Evolutionary conservation across 140 eudicot genomes (phyloP), one percentile per base, ranked within the genome.

Genomic region (Flaveria floridana): DNA sequence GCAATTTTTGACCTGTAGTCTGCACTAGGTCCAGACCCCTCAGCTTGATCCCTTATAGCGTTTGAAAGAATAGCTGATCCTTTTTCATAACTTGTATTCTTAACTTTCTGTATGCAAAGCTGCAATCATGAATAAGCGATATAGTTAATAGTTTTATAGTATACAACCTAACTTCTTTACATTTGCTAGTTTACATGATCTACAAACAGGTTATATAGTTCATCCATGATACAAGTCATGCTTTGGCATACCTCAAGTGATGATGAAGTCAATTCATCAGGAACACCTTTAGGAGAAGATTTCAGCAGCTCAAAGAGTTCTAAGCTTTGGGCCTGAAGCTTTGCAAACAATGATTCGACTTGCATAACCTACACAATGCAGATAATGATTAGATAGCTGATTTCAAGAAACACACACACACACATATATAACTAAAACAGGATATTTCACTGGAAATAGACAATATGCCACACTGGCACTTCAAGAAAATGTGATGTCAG

Each of bases 211-310:
- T 5, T 6, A 55, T 55, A 28, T 25, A 39, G 48, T 30, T 71
- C 20, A 37, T 34, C 0, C 19, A n/a, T 68, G 44, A 34, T 39
- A 1, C 14, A 9, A 46, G 39, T 66, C 42, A n/a, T 10, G 37
- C 56, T 41, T 57, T 58, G 19, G 53, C 30, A 58, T 86, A 93
- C 98, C 98, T 93, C 97, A 48, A 90, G 88, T 65, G 96, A 86
- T 65, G 89, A 71, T 47, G 85, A 77, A 85, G 76, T 78, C 57
- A 90, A 57, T 74, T 85, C 97, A 77, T 57, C 73, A 42, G 91
- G 87, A 21, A 87, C 84, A 57, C 76, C 52, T 18, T 81, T 82
- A 55, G 83, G 69, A 76, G 84, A 84, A 41, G 80, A 77, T 79
- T 88, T 81, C 71, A 93, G 82, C 80, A 78, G 71, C 80, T 86